These are phyloP conservation scores for Infundibulicybe gibba DNA, from an alignment of 768 basidiomycete genomes.

Conservation along the genomic window DNA sequence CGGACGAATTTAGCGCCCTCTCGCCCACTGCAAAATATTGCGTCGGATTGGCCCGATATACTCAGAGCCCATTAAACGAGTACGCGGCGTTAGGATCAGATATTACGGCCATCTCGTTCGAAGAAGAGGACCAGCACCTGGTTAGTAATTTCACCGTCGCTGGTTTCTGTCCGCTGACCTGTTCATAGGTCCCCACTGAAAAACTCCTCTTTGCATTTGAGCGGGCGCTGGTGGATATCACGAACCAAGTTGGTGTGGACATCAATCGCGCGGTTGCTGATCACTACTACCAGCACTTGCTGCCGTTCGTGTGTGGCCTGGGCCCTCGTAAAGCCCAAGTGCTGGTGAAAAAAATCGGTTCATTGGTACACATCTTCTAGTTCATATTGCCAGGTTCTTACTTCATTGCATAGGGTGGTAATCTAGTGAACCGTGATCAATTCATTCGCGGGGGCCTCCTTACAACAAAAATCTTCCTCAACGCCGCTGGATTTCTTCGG, in stretches of 20 bases:
- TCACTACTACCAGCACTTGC: slow-evolving; percentile 80
- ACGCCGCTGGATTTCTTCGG: slow-evolving; percentile 88
- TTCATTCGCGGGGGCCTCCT: slow-evolving; percentile 80
- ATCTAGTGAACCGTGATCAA: slow-evolving; percentile 81
- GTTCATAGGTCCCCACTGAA: slow-evolving; percentile 74
- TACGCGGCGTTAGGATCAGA: slow-evolving; percentile 87
- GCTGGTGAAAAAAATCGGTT: slow-evolving; percentile 75
- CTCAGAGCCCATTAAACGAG: slow-evolving; percentile 92
- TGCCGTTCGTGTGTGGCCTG: slow-evolving; percentile 90
- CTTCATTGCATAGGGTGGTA: slow-evolving; percentile 63
- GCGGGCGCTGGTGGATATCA: slow-evolving; percentile 83
- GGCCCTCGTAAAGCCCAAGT: slow-evolving; percentile 92
- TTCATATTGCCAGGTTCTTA: slow-evolving; percentile 2
- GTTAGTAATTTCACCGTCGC: slow-evolving; percentile 32
- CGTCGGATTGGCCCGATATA: slow-evolving; percentile 88
- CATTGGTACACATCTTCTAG: slow-evolving; percentile 48
- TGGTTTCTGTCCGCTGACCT: slow-evolving; percentile 2
- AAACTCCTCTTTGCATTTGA: slow-evolving; percentile 82
- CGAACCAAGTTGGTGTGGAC: slow-evolving; percentile 93
- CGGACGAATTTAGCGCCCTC: slow-evolving; percentile 77
- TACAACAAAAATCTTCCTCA: slow-evolving; percentile 87
- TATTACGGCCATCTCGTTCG: slow-evolving; percentile 78
- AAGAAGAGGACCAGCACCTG: slow-evolving; percentile 83
- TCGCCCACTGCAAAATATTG: slow-evolving; percentile 86
- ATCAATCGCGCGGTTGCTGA: slow-evolving; percentile 92